These are phyloP conservation scores for Saccharata proteae DNA, from an alignment of 2,329 filamentous ascomycete genomes.

Conservation along the genomic window DNA sequence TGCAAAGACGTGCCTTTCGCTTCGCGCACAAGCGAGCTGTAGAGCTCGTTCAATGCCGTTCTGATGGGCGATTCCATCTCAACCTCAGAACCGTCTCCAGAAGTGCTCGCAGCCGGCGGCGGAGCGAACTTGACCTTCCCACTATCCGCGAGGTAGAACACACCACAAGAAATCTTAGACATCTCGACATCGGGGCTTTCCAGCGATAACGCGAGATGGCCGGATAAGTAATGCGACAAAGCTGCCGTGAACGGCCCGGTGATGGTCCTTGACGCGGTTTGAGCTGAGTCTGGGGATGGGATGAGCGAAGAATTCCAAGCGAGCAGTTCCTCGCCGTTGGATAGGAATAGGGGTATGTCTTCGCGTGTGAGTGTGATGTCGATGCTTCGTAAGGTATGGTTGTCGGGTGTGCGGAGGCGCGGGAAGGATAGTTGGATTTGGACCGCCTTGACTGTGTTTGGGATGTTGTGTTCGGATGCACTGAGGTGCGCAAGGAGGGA, in stretches of 20 bases:
- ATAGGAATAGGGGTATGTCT: constrained; percentile 26
- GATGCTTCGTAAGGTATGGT: constrained; percentile 26
- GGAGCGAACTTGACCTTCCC: constrained; percentile 29
- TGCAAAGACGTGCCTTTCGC: too few relatives aligned
- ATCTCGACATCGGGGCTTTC: constrained; percentile 27
- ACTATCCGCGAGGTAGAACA: constrained; percentile 20
- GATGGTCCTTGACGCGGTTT: constrained; percentile 13
- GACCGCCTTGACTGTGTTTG: constrained; percentile 21
- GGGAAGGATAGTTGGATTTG: constrained; percentile 23
- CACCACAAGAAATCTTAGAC: constrained; percentile 27
- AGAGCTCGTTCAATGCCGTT: too few relatives aligned
- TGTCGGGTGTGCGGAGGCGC: background rate
- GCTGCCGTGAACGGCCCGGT: constrained; percentile 27
- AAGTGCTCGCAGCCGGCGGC: too few relatives aligned
- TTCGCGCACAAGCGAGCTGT: too few relatives aligned
- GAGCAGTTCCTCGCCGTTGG: constrained; percentile 15
- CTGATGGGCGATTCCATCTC: too few relatives aligned
- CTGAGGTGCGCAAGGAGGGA: constrained; percentile 48
- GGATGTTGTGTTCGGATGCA: constrained; percentile 20
- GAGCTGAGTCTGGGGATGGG: constrained; percentile 12
- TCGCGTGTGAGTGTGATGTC: constrained; percentile 30
- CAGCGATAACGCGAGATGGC: constrained; percentile 30
- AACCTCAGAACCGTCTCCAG: too few relatives aligned
- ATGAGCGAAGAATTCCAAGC: constrained; percentile 10
- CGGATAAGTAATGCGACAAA: constrained; percentile 24